A percentile compares a stretch with the other conserved stretches of the same genome.
These are phyloP conservation scores for Amniculicola lignicola DNA, from an alignment of 495 filamentous ascomycete genomes.

Conservation along the genomic window DNA sequence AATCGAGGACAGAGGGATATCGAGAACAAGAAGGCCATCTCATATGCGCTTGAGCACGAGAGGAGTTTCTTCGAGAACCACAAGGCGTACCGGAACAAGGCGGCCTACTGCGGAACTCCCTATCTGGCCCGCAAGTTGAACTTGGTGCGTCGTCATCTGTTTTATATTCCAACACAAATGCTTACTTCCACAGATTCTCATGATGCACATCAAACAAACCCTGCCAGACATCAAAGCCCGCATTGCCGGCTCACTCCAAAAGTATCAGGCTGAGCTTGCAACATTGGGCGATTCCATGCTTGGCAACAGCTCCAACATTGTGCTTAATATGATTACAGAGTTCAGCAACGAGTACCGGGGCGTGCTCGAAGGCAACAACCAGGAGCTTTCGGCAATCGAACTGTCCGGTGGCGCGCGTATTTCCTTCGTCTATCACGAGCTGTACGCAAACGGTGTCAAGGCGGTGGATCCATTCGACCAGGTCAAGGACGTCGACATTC, in stretches of 20 bases:
- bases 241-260: conserved; percentile 86
- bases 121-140: conserved; percentile 97
- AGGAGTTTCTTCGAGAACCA: conserved; percentile 98
- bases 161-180: background rate
- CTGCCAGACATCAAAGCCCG: conserved; percentile 96
- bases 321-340: conserved; percentile 98
- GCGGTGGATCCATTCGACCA: conserved; percentile 96
- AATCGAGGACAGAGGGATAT: conserved; percentile 99
- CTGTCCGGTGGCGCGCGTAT: conserved; percentile 96
- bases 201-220: conserved; percentile 99
- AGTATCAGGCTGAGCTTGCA: conserved; percentile 78
- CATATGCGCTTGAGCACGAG: conserved; percentile 89
- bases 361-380: conserved; percentile 93
- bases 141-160: conserved; percentile 52
- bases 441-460: conserved; percentile 97
- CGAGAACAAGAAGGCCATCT: conserved; percentile 91
- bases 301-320: conserved; percentile 91
- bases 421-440: conserved; percentile 98
- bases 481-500: conserved; percentile 96
- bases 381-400: conserved; percentile 89
- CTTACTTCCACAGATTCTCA: conserved; percentile 67
- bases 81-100: conserved; percentile 98
- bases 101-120: conserved; percentile 95
- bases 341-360: conserved; percentile 97
- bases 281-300: conserved; percentile 92